Percentiles rank a stretch among this genome's conserved stretches.
phyloP scores from a whole-genome alignment of 1,284 basidiomycete genomes.

The Taiwanofungus camphoratus region DNA sequence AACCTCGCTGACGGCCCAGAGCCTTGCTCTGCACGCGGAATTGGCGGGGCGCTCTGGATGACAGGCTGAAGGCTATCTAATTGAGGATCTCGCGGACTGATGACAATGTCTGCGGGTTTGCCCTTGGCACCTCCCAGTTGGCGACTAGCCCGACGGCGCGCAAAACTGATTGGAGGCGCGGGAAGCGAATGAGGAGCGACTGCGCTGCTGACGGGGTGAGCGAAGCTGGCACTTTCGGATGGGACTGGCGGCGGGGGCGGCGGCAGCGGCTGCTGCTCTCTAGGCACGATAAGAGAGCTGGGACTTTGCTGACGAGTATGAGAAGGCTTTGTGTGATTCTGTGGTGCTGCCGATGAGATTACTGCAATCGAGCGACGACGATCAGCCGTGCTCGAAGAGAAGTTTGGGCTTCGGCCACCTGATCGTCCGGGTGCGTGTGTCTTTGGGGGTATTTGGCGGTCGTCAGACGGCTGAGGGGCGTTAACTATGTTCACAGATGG shows the following conservation, averaged over 20 bases:
- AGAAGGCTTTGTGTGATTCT: constrained; percentile 17
- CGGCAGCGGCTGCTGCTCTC: constrained; percentile 11
- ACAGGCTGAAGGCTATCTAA: constrained; percentile 51
- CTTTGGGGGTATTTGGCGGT: constrained; percentile 15
- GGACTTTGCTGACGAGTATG: constrained; percentile 7
- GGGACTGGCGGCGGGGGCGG: constrained; percentile 12
- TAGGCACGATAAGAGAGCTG: constrained; percentile 4
- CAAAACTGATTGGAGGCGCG: constrained; percentile 69
- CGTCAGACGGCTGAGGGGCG: constrained; percentile 17
- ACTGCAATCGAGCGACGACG: constrained; percentile 23
- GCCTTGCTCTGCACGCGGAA: constrained; percentile 43
- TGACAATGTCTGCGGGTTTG: constrained; percentile 73
- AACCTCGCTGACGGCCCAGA: constrained; percentile 28
- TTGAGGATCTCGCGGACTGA: constrained; percentile 58
- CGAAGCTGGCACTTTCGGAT: neutral
- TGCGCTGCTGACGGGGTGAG: constrained; percentile 8
- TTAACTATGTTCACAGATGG: constrained; percentile 24
- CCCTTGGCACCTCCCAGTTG: constrained; percentile 51
- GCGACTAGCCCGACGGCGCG: constrained; percentile 55
- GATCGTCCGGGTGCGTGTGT: constrained; percentile 12
- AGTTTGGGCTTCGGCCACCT: constrained; percentile 33
- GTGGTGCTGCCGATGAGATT: constrained; percentile 15
- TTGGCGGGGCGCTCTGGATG: constrained; percentile 70
- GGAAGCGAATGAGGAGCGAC: constrained; percentile 37
- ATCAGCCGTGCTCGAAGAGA: constrained; percentile 17